Base-by-base conservation (phyloP, 805 yeast species). In the Barnettozyma vustinii region DNA sequence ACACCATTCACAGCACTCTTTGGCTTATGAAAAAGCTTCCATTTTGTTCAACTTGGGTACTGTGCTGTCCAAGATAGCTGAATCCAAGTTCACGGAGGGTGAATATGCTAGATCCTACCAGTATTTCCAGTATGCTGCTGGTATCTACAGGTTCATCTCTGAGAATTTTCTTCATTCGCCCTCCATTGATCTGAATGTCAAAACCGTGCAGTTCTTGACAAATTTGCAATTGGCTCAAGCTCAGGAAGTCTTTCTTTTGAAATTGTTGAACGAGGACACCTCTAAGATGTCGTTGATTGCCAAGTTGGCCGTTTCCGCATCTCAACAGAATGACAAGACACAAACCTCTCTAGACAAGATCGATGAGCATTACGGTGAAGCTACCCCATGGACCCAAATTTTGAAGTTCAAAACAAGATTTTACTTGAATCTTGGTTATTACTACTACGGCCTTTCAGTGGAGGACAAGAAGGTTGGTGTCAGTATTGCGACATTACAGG, bases 131-230 rank as follows among this genome's bases (percentile, higher is more conserved):
- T 83, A 81, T 50, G 81, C 96, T 2, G 84, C 94, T 5, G 95
- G 97, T 1, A 75, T 89, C 27, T 85, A 77, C 59, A 75, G 77
- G 51, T 87, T 79, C 56, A 71, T 91, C 23, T 75, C 83, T 40
- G 92, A 86, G 56, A 87, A 85, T 65, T 92, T 92, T 65, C 68
- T 90, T 42, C 94, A 91, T 66, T 92, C 97, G 0, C 97, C 98
- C 1, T 80, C 90, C 4, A 70, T 75, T 5, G 99, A 92, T 65
- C 69, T 91, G 44, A 72, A 76, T 51, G 85, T 84, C 32, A 79
- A 83, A 20, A 81, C 88, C 0, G 79, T 87, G 9, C 73, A 74
- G 39, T 83, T 87, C 33, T 72, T 92, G 45, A 63, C 74, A 15
- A 76, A 75, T 54, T 64, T 91, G 47, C 80, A 84, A 79, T 70